Evolutionary conservation across 2,329 filamentous ascomycete species (phyloP), one percentile per base, ranked within the genome.

Genomic region (Pseudogymnoascus sp.): DNA sequence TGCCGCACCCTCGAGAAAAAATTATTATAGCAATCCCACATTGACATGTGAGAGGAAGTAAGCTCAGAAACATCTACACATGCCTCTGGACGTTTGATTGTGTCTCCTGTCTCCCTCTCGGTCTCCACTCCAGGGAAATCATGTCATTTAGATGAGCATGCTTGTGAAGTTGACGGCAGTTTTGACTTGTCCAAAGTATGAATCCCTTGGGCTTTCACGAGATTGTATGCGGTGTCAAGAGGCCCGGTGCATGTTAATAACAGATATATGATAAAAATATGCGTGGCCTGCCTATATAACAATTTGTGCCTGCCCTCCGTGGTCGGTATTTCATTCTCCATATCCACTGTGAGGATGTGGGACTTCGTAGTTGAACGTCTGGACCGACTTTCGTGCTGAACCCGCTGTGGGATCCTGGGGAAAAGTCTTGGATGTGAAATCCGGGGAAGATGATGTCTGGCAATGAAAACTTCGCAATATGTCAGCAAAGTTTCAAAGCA

Each of bases 81-180:
- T 57, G 50, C 11, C 26, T 57, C 26, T 57, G n/a, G 2, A 33
- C 28, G 50, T 57, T 11, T 57, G 17, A 57, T 33, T 57, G 28
- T 17, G 33, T 11, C 28, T 53, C 15, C 17, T 53, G 47, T 53
- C 23, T 13, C 9, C 19, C n/a, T 33, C 28, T 33, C 3, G 8
- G 50, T 21, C 50, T 57, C 50, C 50, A 57, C 50, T 57, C 9
- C 28, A 57, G 28, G 28, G 50, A 57, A 57, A 57, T 57, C 50
- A 33, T 57, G 50, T 57, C 50, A 57, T 57, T 57, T 33, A 57
- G 50, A 57, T 57, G 50, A 57, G 5, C n/a, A 57, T 57, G 50
- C 50, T 21, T 21, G 50, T 57, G 50, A 13, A 19, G 17, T 57
- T 57, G 50, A 57, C 21, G 50, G 6, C 50, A 15, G n/a, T n/a